Percentiles rank a stretch among this genome's conserved stretches.
These are phyloP conservation scores for Paecilomyces fulvus DNA, from an alignment of 2,329 filamentous ascomycete genomes.

Conservation along the genomic window DNA sequence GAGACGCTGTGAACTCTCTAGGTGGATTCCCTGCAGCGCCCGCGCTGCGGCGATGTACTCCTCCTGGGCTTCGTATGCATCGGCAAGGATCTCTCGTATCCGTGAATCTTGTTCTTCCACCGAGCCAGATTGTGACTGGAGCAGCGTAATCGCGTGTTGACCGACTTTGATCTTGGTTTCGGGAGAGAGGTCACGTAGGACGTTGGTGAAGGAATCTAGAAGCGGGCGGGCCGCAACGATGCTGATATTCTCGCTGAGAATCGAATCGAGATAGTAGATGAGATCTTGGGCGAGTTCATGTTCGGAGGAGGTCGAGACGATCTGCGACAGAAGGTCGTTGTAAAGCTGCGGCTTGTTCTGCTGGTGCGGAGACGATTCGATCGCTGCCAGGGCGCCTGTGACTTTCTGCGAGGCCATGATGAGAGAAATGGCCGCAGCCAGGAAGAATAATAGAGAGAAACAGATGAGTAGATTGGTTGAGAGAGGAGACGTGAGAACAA, in stretches of 20 bases:
- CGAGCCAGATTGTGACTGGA: constrained; percentile 59
- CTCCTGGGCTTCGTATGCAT: constrained; percentile 73
- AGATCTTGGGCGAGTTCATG: constrained; percentile 52
- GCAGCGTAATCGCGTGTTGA: constrained; percentile 58
- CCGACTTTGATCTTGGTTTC: constrained; percentile 69
- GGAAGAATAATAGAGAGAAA: background rate
- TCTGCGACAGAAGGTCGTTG: constrained; percentile 48
- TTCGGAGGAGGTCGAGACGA: constrained; percentile 39
- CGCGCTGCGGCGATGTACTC: constrained; percentile 73
- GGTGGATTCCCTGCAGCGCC: constrained; percentile 70
- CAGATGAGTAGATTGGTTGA: background rate
- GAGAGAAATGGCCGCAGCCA: background rate
- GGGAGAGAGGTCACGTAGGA: constrained; percentile 43
- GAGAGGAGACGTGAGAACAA: background rate
- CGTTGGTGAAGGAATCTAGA: constrained; percentile 60
- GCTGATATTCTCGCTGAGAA: constrained; percentile 62
- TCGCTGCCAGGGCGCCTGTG: constrained; percentile 39
- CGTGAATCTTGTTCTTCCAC: constrained; percentile 79
- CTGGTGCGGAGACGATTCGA: constrained; percentile 41
- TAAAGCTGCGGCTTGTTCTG: constrained; percentile 49
- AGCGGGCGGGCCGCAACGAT: constrained; percentile 68
- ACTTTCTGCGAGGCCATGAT: constrained; percentile 45
- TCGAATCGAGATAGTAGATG: constrained; percentile 58
- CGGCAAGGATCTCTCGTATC: constrained; percentile 71
- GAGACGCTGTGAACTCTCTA: constrained; percentile 80